Percentiles rank a stretch among this genome's conserved stretches.
phyloP scores from a whole-genome alignment of 139 green algal species.

The Picochlorum costavermella region DNA sequence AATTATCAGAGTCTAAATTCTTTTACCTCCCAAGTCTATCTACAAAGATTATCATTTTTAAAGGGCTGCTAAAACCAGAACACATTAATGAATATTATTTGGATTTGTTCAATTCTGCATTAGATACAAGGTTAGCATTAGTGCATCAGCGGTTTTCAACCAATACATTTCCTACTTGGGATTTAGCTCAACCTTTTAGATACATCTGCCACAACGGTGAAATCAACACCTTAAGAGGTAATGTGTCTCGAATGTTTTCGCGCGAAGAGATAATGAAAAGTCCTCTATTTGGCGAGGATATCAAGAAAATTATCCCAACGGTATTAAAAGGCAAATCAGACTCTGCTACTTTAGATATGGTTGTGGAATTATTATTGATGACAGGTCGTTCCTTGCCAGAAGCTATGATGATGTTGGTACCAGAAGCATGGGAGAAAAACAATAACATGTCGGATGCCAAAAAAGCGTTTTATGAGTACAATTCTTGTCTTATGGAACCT shows the following conservation, averaged over 20 bases:
- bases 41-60: constrained; percentile 91
- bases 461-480: constrained; percentile 85
- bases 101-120: constrained; percentile 82
- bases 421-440: constrained; percentile 90
- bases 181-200: constrained; percentile 95
- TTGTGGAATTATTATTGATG: constrained; percentile 83
- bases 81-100: constrained; percentile 81
- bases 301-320: constrained; percentile 84
- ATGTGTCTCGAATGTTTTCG: constrained; percentile 97
- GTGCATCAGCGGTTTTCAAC: constrained; percentile 98
- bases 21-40: constrained; percentile 89
- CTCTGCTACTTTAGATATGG: constrained; percentile 77
- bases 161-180: constrained; percentile 98
- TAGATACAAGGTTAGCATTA: constrained; percentile 83
- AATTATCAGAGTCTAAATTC: constrained; percentile 34
- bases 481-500: constrained; percentile 87
- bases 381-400: constrained; percentile 73
- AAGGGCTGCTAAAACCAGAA: constrained; percentile 43
- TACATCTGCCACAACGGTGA: constrained; percentile 98
- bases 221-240: constrained; percentile 99
- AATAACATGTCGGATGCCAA: constrained; percentile 65
- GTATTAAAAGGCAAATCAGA: constrained; percentile 71
- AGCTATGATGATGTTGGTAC: constrained; percentile 95
- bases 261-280: constrained; percentile 77
- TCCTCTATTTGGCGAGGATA: constrained; percentile 79